Evolutionary conservation across 495 filamentous ascomycete genomes (phyloP).

Genomic region (Bombardia bombarda): DNA sequence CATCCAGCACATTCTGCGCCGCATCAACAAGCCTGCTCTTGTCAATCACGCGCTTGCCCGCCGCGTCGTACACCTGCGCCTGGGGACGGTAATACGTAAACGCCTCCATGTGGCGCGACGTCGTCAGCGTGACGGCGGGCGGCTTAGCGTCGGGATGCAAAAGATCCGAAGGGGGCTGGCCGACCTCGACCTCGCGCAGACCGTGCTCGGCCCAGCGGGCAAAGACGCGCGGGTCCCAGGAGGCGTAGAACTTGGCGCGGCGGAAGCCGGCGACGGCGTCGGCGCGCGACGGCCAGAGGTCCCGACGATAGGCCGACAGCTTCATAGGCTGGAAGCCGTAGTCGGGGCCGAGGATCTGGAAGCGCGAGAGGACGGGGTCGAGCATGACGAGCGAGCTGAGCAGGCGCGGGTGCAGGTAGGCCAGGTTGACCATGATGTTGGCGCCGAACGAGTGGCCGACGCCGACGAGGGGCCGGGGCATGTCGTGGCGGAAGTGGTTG

Average conservation of each 20-base stretch:
- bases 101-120: constrained; percentile 54
- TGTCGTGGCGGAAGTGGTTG: constrained; percentile 72
- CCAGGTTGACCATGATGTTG: constrained; percentile 51
- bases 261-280: constrained; percentile 54
- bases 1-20: not conserved
- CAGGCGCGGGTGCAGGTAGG: constrained; percentile 76
- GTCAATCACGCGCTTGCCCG: constrained; percentile 10
- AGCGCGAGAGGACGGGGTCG: constrained; percentile 58
- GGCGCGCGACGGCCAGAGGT: constrained; percentile 61
- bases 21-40: constrained; percentile 10
- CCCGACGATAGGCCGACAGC: constrained; percentile 50
- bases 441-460: constrained; percentile 89
- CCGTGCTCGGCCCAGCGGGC: constrained; percentile 58
- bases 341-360: constrained; percentile 20
- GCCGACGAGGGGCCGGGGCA: constrained; percentile 84
- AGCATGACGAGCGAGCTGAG: constrained; percentile 68
- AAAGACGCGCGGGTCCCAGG: constrained; percentile 68
- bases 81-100: constrained; percentile 44
- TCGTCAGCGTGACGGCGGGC: constrained; percentile 45
- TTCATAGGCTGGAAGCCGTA: constrained; percentile 21
- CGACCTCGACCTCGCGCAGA: too few relatives aligned
- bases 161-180: constrained; percentile 25
- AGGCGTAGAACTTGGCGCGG: constrained; percentile 55
- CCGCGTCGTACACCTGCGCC: constrained; percentile 23
- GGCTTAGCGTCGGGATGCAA: constrained; percentile 39